Percentiles rank a stretch among this genome's conserved stretches.
Evolutionary conservation across 106 monocot genomes (phyloP).

Genomic region (Gastrodia elata): DNA sequence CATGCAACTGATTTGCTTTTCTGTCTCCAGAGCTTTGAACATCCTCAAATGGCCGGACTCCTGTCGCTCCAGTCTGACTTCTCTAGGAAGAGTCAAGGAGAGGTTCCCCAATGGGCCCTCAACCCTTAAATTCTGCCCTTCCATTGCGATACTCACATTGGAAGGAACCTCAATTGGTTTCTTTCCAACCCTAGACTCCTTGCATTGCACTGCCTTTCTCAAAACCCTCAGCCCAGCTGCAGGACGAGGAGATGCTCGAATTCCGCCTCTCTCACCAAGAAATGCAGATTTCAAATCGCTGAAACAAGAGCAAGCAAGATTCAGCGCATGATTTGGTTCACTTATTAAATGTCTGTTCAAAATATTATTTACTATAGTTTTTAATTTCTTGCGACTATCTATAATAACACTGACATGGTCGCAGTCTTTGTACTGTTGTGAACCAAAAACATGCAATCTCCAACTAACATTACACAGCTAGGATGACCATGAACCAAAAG

Average conservation of each 20-base stretch:
- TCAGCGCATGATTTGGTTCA: too few species aligned
- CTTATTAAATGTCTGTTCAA: too few species aligned
- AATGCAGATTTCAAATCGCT: slow-evolving; percentile 62
- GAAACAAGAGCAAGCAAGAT: slow-evolving; percentile 15
- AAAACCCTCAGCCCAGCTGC: slow-evolving; percentile 24
- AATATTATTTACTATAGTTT: too few species aligned
- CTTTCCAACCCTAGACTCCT: slow-evolving; percentile 94
- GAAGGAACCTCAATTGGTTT: slow-evolving; percentile 75
- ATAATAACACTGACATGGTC: too few species aligned
- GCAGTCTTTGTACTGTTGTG: too few species aligned
- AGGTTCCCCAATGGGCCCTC: slow-evolving; percentile 88
- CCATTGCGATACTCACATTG: slow-evolving; percentile 54
- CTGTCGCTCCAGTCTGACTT: slow-evolving; percentile 51
- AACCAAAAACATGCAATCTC: too few species aligned
- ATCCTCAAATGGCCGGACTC: slow-evolving; percentile 69
- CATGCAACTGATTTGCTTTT: slow-evolving; percentile 90
- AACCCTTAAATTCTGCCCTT: slow-evolving; percentile 76
- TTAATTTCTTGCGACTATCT: too few species aligned
- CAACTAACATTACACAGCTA: too few species aligned
- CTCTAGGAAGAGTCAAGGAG: slow-evolving; percentile 60
- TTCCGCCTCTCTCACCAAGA: slow-evolving; percentile 46
- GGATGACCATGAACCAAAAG: too few species aligned
- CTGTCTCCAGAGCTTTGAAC: slow-evolving; percentile 75
- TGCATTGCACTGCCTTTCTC: slow-evolving; percentile 60
- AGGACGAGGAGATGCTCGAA: slow-evolving; percentile 20